Evolutionary conservation across 768 basidiomycete species (phyloP), one percentile per base, ranked within the genome.

Genomic region (Trametopsis cervina): DNA sequence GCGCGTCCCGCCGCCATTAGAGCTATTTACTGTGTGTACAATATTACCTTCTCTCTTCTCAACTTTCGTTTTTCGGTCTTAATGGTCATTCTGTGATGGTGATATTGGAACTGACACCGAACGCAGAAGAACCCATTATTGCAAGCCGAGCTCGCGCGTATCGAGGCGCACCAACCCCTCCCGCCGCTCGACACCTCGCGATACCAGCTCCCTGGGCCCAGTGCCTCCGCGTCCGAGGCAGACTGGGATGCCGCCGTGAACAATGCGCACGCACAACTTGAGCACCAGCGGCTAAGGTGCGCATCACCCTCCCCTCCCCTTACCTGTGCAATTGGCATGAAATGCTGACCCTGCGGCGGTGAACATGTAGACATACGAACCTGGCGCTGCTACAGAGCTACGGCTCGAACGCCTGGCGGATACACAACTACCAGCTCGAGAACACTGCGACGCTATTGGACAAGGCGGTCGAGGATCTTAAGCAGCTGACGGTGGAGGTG

Each of bases 381-480:
- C 67, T 90, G 44, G 77, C 83, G 2, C 69, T 98, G 24, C 67
- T 94, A 26, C 83, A 92, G 61, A 83, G 80, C 26, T 93, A 95
- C 59, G 95, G 89, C 3, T 69, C 84, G 15, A 97, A 98, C 69
- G 85, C 88, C 11, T 95, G 89, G 87, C 79, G 87, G 52, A 81
- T 93, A 65, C 83, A 89, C 61, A 98, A 97, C 65, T 92, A 91
- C 59, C 72, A 88, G 25, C 68, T 93, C 20, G 91, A 95, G 63
- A 75, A 80, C 21, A 80, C 84, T 26, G 80, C 83, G 6, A 83
- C 83, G 57, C 77, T 80, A 50, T 69, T 79, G 6, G 90, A 92
- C 63, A 74, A 72, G 53, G 70, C 80, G 9, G 64, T 88, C n/a
- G 91, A 90, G 58, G 80, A 85, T 54, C 55, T 93, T 50, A 85